Base-by-base conservation (phyloP, 2,329 filamentous ascomycete species). In the Cercospora sp. region DNA sequence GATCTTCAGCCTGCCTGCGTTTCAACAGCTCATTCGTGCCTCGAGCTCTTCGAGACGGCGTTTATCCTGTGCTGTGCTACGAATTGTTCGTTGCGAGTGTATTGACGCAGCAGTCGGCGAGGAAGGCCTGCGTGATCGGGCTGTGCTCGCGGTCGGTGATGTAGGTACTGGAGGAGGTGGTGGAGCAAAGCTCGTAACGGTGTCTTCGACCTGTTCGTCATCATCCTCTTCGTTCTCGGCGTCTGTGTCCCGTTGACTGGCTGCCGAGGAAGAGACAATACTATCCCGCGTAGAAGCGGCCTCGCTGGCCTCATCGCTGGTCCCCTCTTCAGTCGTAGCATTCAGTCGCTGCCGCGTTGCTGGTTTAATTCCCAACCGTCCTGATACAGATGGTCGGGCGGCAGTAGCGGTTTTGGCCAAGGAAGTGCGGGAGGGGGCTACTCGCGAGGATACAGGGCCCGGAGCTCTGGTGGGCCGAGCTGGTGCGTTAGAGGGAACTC, bases 21-120 rank as follows among this genome's bases (percentile, higher is more conserved):
- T 99, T 94, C 74, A 98, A 84, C 3, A 97, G 85, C 64, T 90
- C 89, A 2, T 98, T 82, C 78, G 97, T 97, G 92, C 90, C 77
- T 97, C 93, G 16, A 97, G 83, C 72, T 97, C 92, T 73, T 97
- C 94, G 21, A 94, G 88, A 75, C 96, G 91, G 70, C 90, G 85
- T 24, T 82, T 85, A 1, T 85, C 80, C 0, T 86, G 83, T 7
- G 86, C 80, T 3, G 81, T 81, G 12, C 83, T 83, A 24, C 84
- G 79, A 21, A 77, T 73, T 1, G 77, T 78, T 28, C 75, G 71
- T 37, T 75, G 73, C 12, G 77, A 78, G 63, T 72, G 73, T 9
- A 75, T 71, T 4, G 75, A 75, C 28, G 77, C 74, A 24, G 71
- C 72, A 13, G 73, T 68, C 4, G 77, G 75, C 1, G 78, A 80